phyloP scores from a whole-genome alignment of 495 filamentous ascomycete genomes.

The Penicillium taxi region DNA sequence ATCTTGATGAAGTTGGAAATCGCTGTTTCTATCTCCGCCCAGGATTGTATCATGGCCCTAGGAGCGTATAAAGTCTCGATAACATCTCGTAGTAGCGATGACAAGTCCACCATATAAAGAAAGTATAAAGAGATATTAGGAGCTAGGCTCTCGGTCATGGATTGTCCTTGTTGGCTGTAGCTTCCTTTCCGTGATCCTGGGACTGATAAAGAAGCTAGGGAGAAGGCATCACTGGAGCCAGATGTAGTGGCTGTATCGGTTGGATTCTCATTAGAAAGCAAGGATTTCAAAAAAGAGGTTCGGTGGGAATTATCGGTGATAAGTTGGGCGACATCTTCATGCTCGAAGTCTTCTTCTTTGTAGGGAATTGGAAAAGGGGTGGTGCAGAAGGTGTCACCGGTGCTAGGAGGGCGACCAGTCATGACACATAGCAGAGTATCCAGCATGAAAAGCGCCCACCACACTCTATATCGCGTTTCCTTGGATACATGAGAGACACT shows the following conservation, averaged over 20 bases:
- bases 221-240: conserved; percentile 1
- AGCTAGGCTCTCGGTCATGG: conserved; percentile 2
- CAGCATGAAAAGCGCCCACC: conserved; percentile 52
- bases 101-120: conserved; percentile 20
- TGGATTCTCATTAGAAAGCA: conserved; percentile 10
- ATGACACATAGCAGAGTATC: conserved; percentile 51
- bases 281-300: conserved; percentile 11
- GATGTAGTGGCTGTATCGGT: too few species aligned
- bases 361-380: conserved; percentile 47
- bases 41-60: conserved; percentile 11
- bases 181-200: neutral
- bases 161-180: conserved; percentile 4
- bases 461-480: conserved; percentile 33
- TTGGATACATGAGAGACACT: conserved; percentile 41
- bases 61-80: conserved; percentile 20
- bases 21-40: conserved; percentile 17
- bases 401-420: conserved; percentile 52
- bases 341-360: conserved; percentile 41
- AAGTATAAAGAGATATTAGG: conserved; percentile 19
- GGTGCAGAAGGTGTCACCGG: conserved; percentile 45
- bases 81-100: conserved; percentile 15
- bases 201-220: neutral
- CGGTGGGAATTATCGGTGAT: conserved; percentile 25
- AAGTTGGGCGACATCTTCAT: conserved; percentile 21
- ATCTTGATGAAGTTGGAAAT: conserved; percentile 14